Base-by-base conservation (phyloP, 768 basidiomycete species). In the Gautieria morchelliformis region DNA sequence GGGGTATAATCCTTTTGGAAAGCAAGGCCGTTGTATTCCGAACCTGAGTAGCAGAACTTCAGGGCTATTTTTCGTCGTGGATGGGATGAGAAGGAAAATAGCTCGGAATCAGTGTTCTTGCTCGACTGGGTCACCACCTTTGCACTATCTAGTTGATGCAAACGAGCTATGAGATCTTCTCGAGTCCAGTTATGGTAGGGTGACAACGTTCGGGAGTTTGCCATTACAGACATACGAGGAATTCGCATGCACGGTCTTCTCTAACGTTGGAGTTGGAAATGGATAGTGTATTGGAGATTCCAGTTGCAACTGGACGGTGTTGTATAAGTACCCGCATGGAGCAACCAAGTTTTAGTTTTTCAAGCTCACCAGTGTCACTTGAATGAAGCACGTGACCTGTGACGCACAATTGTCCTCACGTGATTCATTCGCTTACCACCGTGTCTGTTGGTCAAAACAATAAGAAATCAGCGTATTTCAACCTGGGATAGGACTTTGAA, bases 41-140 rank as follows among this genome's bases (percentile, higher is more conserved):
- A 88, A 14, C 95, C 95, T 45, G 90, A 82, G 65, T 97, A 99
- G 66, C 83, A 87, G 67, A 98, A 91, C 65, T 90, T 87, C 53
- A 99, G 75, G 1, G 96, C 96, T 60, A 99, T 92, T 72, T 97
- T 97, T 53, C 89, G 86, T 39, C 78, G 76, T 7, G 89, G 80
- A 65, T 92, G 78, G 5, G 78, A 72, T 20, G 78, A 68, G 68
- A 92, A 89, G 59, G 83, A 70, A 67, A 91, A 90, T 5, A 70
- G 64, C 52, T 75, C 75, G 41, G 64, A 39, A 65, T 71, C 37
- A 27, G 48, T 22, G 20, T 49, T 30, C 32, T 12, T 50, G 19
- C 7, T 37, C 11, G 30, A 44, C 45, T 60, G 15, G 44, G 49
- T 27, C 50, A 61, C 52, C 66, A 65, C 27, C 53, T 65, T 33